Evolutionary conservation across 2,329 filamentous ascomycete genomes (phyloP), one percentile per base, ranked within the genome.

Genomic region (Pochonia chlamydosporia): DNA sequence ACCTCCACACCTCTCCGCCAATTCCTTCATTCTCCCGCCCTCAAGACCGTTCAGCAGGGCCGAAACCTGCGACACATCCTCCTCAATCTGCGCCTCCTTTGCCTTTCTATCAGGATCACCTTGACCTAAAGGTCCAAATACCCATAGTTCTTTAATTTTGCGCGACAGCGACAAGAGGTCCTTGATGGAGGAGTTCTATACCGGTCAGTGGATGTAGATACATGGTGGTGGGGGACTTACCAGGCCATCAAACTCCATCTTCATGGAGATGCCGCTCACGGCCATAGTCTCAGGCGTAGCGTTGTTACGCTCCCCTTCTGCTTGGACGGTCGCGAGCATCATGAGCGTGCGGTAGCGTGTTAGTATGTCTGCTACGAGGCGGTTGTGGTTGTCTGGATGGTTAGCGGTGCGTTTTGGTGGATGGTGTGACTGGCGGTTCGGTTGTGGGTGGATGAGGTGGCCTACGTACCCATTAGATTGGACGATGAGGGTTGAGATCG

Each of bases 141-240:
- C 57, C 72, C 72, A 69, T 43, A 73, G 62, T 58, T 75, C 63
- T 52, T 75, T 72, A 59, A 74, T 63, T 41, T 65, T 63, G 44
- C 70, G 68, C 21, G 66, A 69, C 4, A 73, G 62, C 4, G 69
- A 59, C 46, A 73, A 63, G 7, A 73, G 68, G 39, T 73, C 69
- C 46, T 72, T 73, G 55, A 73, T 63, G 18, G 67, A 69, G 2
- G 66, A 63, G 57, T 70, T 67, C 69, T 71, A 10, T 0, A 1
- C 0, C 3, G 4, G n/a, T 18, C 21, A 43, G 33, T 5, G 36
- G 21, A n/a, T n/a, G n/a, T n/a, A n/a, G n/a, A n/a, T n/a, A n/a
- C n/a, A n/a, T n/a, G n/a, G n/a, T n/a, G n/a, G n/a, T 16, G 10
- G 18, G 20, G 1, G 31, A 48, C 59, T 24, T 49, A 71, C 69